These are phyloP conservation scores for Komagataella populi DNA, from an alignment of 805 yeast genomes.

Conservation along the genomic window DNA sequence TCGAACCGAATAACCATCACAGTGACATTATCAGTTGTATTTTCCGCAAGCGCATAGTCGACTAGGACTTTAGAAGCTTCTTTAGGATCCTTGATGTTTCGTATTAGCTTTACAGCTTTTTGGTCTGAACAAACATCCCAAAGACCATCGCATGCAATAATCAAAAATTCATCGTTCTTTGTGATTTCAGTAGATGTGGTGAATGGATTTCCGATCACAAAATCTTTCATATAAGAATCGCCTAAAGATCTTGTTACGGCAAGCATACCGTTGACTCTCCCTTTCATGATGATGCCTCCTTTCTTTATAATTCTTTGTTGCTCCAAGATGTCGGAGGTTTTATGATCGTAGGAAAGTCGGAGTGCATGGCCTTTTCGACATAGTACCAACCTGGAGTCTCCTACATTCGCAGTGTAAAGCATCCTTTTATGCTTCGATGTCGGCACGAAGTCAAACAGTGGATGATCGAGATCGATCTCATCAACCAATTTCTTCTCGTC, in stretches of 20 bases:
- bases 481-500: neutral
- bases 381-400: slow-evolving; percentile 79
- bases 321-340: slow-evolving; percentile 74
- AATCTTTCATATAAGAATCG: slow-evolving; percentile 80
- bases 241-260: slow-evolving; percentile 93
- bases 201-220: slow-evolving; percentile 83
- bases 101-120: slow-evolving; percentile 64
- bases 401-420: slow-evolving; percentile 90
- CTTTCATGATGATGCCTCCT: slow-evolving; percentile 84
- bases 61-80: slow-evolving; percentile 57
- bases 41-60: slow-evolving; percentile 58
- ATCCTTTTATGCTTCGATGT: slow-evolving; percentile 43
- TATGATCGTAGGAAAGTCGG: slow-evolving; percentile 84
- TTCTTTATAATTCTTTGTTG: slow-evolving; percentile 56
- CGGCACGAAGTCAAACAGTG: slow-evolving; percentile 34
- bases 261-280: slow-evolving; percentile 88
- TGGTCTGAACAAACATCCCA: slow-evolving; percentile 92
- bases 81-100: slow-evolving; percentile 40
- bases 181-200: slow-evolving; percentile 77
- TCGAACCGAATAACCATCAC: slow-evolving; percentile 73
- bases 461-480: neutral
- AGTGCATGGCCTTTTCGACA: slow-evolving; percentile 63
- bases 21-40: slow-evolving; percentile 85
- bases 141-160: slow-evolving; percentile 90
- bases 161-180: slow-evolving; percentile 59